Evolutionary conservation across 2,329 filamentous ascomycete species (phyloP).

Genomic region (Metarhizium robertsii): DNA sequence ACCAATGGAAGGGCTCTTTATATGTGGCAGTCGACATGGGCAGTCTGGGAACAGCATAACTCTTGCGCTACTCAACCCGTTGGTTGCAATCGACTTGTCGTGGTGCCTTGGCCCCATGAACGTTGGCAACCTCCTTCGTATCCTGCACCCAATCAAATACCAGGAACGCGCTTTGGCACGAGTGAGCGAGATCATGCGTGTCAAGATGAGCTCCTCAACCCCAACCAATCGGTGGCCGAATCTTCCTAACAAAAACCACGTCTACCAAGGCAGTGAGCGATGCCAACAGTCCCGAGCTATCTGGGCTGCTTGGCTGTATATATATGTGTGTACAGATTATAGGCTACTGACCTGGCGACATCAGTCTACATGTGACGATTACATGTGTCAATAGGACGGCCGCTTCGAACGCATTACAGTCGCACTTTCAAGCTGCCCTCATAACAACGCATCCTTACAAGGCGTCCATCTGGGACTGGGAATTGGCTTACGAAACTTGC

Average conservation of each 20-base stretch:
- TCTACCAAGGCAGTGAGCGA: background rate
- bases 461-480: no score
- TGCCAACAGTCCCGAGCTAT: background rate
- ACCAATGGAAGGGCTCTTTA: background rate
- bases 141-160: slow-evolving; percentile 1
- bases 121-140: background rate
- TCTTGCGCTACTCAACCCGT: background rate
- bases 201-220: background rate
- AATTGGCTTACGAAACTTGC: no score
- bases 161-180: slow-evolving; percentile 6
- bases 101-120: background rate
- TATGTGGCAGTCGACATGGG: background rate
- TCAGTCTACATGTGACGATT: no score
- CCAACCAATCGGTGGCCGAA: background rate
- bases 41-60: slow-evolving; percentile 1
- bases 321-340: no score
- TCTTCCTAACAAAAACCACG: background rate
- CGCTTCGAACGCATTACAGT: no score
- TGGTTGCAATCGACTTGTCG: slow-evolving; percentile 1
- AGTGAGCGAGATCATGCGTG: slow-evolving; percentile 6
- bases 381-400: no score
- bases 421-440: no score
- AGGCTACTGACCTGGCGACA: no score
- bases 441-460: no score
- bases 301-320: background rate